Evolutionary conservation across 2,329 filamentous ascomycete genomes (phyloP).

Genomic region (Lachnellula subtilissima): DNA sequence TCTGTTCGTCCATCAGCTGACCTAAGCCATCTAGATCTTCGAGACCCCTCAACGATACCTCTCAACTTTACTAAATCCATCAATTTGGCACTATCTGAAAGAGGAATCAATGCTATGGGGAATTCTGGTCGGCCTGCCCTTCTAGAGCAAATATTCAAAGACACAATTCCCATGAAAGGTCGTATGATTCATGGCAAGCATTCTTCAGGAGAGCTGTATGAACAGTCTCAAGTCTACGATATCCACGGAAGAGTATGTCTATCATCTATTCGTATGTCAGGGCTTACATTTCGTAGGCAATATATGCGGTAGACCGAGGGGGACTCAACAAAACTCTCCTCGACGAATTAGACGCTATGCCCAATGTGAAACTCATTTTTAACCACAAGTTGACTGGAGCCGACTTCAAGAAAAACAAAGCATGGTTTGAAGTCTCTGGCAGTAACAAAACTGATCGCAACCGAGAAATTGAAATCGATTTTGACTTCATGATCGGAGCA

Average conservation of each 20-base stretch:
- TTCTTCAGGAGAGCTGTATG: constrained; percentile 61
- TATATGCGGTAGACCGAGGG: constrained; percentile 80
- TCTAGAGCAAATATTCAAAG: constrained; percentile 66
- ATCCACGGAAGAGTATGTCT: constrained; percentile 70
- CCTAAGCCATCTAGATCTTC: constrained; percentile 60
- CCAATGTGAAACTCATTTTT: constrained; percentile 90
- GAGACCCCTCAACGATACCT: constrained; percentile 74
- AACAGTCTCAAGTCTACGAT: constrained; percentile 85
- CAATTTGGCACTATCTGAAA: constrained; percentile 89
- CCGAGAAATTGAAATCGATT: constrained; percentile 73
- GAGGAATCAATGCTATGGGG: constrained; percentile 83
- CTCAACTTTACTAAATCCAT: constrained; percentile 99
- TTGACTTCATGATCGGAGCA: constrained; percentile 89
- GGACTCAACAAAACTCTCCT: constrained; percentile 79
- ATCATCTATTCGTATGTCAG: background rate
- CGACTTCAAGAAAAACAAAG: constrained; percentile 72
- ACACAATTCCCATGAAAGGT: constrained; percentile 88
- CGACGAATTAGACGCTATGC: constrained; percentile 74
- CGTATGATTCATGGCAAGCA: constrained; percentile 87
- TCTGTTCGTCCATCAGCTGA: background rate
- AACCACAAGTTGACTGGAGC: constrained; percentile 89
- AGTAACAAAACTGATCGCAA: constrained; percentile 21
- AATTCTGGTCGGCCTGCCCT: constrained; percentile 63
- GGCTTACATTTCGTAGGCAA: constrained; percentile 50
- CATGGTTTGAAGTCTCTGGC: constrained; percentile 73